Evolutionary conservation across 768 basidiomycete genomes (phyloP).

Genomic region (Boletus vinaceobasis): DNA sequence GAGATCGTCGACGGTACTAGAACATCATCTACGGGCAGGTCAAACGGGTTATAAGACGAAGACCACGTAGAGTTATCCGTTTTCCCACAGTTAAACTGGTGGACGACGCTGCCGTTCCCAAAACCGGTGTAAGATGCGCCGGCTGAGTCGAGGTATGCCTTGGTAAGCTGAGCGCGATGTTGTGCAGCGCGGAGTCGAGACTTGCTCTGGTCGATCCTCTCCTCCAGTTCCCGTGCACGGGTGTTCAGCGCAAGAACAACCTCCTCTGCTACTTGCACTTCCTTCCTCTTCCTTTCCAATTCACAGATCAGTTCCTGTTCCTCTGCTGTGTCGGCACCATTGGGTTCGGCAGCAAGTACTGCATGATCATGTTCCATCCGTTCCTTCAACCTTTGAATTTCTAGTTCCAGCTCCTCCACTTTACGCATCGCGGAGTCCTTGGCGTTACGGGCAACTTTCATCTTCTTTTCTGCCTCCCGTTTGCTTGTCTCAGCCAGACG

Average conservation of each 20-base stretch:
- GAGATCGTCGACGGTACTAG: slow-evolving; percentile 13
- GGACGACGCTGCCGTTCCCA: slow-evolving; percentile 4
- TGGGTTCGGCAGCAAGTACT: slow-evolving; percentile 44
- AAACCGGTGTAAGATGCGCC: slow-evolving; percentile 4
- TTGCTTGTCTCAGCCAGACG: slow-evolving; percentile 76
- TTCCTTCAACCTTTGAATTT: slow-evolving; percentile 54
- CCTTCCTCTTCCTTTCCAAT: slow-evolving; percentile 55
- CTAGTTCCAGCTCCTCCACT: slow-evolving; percentile 57
- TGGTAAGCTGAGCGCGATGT: slow-evolving; percentile 51
- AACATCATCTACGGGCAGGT: slow-evolving; percentile 20
- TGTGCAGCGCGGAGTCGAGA: slow-evolving; percentile 55
- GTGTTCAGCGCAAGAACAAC: slow-evolving; percentile 57
- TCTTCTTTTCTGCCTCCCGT: slow-evolving; percentile 85
- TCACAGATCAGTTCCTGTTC: slow-evolving; percentile 44
- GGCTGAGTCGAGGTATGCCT: slow-evolving; percentile 30
- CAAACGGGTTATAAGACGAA: slow-evolving; percentile 32
- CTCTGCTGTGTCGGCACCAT: slow-evolving; percentile 40
- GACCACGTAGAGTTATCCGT: slow-evolving; percentile 20
- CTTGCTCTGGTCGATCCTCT: slow-evolving; percentile 60
- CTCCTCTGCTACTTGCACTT: slow-evolving; percentile 60
- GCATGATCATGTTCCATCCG: slow-evolving; percentile 55
- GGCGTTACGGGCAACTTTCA: slow-evolving; percentile 62
- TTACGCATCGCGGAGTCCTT: slow-evolving; percentile 60
- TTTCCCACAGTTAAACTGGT: slow-evolving; percentile 10
- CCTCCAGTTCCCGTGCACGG: slow-evolving; percentile 73